Evolutionary conservation across 495 filamentous ascomycete genomes (phyloP).

Genomic region (Podospora bellae-mahoneyi): DNA sequence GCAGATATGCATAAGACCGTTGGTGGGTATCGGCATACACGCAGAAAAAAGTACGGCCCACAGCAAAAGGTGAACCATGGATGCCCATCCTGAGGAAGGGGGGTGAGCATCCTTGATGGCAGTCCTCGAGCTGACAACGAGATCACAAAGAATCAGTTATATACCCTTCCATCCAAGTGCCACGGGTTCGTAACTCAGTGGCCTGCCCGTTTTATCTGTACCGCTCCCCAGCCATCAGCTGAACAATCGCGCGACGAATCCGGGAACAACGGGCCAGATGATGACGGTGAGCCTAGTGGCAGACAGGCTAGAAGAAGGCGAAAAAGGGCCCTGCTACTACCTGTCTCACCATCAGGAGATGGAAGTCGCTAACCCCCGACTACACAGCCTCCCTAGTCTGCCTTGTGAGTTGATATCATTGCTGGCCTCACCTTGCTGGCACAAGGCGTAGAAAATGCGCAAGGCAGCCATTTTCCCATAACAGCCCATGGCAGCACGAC

Average conservation of each 20-base stretch:
- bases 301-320: background rate
- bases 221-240: too few species aligned
- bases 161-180: background rate
- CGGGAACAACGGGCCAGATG: background rate
- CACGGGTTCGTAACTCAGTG: background rate
- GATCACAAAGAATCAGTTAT: background rate
- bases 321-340: background rate
- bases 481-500: background rate
- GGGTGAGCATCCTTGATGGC: background rate
- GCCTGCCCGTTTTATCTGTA: too few species aligned
- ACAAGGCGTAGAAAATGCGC: background rate
- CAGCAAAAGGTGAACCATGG: background rate
- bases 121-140: background rate
- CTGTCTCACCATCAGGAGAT: background rate
- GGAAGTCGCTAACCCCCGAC: background rate
- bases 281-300: background rate
- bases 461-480: background rate
- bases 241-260: background rate
- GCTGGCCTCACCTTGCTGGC: background rate
- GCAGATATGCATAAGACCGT: too few species aligned
- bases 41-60: background rate
- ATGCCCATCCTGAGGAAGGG: background rate
- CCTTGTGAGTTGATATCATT: background rate
- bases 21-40: background rate
- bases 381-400: background rate